Conservation (phyloP, 2,329 filamentous ascomycete genomes). For the Aspergillus aculeatus region DNA sequence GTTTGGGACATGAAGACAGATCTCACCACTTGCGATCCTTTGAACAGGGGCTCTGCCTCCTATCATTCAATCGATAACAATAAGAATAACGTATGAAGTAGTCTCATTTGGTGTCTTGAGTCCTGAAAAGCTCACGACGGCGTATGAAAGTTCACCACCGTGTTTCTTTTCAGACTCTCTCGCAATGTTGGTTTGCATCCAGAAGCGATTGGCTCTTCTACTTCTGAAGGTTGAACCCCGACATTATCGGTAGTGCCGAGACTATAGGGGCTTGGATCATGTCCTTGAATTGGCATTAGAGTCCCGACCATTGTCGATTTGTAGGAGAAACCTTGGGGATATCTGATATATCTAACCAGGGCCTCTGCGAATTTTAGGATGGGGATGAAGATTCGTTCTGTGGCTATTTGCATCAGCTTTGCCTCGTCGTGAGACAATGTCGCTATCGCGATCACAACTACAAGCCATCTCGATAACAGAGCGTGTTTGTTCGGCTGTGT, state of each 20-base stretch:
- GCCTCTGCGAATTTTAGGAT: neutral
- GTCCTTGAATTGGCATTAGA: neutral
- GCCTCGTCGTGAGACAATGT: conserved; percentile 25
- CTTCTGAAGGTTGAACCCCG: neutral
- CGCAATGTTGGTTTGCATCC: neutral
- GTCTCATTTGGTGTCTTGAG: neutral
- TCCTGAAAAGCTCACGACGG: neutral
- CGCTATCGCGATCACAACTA: conserved; percentile 41
- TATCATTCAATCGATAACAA: neutral
- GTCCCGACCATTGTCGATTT: neutral
- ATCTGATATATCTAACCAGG: neutral
- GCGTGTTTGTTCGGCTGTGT: conserved; percentile 67
- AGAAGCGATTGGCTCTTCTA: neutral
- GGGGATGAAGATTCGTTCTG: neutral
- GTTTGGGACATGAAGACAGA: neutral
- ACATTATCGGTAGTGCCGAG: neutral
- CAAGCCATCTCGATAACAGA: conserved; percentile 62
- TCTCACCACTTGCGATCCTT: neutral
- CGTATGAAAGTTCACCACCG: neutral
- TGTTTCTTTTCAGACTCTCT: neutral
- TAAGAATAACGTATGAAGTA: neutral
- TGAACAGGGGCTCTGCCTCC: neutral
- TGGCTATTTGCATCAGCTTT: neutral
- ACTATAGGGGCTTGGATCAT: neutral
- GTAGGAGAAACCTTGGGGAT: neutral